phyloP scores from a whole-genome alignment of 75 land plant species.

The Pinus albicaulis region DNA sequence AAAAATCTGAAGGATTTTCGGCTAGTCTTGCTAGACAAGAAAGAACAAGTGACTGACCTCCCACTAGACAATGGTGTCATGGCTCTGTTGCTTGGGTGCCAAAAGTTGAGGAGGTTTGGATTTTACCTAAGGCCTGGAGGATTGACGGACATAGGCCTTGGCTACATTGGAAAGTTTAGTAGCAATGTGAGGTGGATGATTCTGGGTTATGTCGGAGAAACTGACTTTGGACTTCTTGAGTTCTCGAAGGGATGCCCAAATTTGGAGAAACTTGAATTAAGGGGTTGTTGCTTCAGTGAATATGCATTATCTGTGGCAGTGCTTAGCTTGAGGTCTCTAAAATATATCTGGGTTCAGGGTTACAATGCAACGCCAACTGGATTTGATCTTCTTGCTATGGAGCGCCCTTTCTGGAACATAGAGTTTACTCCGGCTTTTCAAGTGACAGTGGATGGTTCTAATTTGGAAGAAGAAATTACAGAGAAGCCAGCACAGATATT shows the following conservation, averaged over 20 bases:
- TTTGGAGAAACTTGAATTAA: slow-evolving; percentile 78
- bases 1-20: slow-evolving; percentile 81
- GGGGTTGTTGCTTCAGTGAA: slow-evolving; percentile 86
- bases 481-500: slow-evolving; percentile 52
- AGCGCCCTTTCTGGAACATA: slow-evolving; percentile 68
- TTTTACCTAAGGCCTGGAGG: slow-evolving; percentile 78
- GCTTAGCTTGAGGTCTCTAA: slow-evolving; percentile 49
- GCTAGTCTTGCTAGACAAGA: slow-evolving; percentile 69
- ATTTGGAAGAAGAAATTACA: not conserved
- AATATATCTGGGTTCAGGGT: slow-evolving; percentile 94
- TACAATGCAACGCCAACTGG: slow-evolving; percentile 38
- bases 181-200: slow-evolving; percentile 84
- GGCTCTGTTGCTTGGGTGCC: slow-evolving; percentile 71
- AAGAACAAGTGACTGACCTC: slow-evolving; percentile 54
- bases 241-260: slow-evolving; percentile 74
- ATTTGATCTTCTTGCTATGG: slow-evolving; percentile 49
- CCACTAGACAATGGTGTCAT: slow-evolving; percentile 96
- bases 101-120: slow-evolving; percentile 63
- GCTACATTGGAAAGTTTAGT: slow-evolving; percentile 81
- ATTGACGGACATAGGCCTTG: slow-evolving; percentile 76
- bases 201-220: slow-evolving; percentile 78
- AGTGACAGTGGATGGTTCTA: slow-evolving; percentile 13
- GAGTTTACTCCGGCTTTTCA: slow-evolving; percentile 49
- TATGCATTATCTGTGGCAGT: slow-evolving; percentile 67
- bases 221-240: slow-evolving; percentile 62